Evolutionary conservation across 2,329 filamentous ascomycete genomes (phyloP).

Genomic region (Diplodia intermedia): DNA sequence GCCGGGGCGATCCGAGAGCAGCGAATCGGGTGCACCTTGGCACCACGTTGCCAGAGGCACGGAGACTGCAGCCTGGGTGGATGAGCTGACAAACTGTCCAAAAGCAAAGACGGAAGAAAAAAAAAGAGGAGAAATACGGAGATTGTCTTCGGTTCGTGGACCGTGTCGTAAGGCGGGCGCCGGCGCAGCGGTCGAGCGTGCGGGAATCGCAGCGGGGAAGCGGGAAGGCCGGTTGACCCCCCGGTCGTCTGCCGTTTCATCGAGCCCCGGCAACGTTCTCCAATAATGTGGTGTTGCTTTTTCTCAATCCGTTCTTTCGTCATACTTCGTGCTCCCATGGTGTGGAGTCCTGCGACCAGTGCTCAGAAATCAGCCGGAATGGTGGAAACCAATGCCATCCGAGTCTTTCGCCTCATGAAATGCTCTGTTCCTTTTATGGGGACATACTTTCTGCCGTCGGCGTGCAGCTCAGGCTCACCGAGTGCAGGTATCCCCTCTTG

Average conservation of each 20-base stretch:
- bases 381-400: no score
- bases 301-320: neutral
- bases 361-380: no score
- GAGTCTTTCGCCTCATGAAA: no score
- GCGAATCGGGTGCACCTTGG: neutral
- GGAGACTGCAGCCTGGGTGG: neutral
- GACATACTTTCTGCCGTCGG: no score
- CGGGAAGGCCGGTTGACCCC: neutral
- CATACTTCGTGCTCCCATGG: no score
- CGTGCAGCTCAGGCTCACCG: no score
- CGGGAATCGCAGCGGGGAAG: neutral
- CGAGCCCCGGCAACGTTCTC: neutral
- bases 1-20: neutral
- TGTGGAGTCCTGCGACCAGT: no score
- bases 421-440: no score
- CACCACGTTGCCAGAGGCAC: neutral
- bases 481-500: no score
- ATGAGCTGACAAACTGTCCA: neutral
- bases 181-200: neutral
- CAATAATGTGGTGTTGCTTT: neutral
- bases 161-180: neutral
- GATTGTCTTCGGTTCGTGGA: conserved; percentile 2
- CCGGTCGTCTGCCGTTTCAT: neutral
- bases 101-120: neutral
- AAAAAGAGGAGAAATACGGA: neutral